Evolutionary conservation across 2,329 filamentous ascomycete species (phyloP), one percentile per base, ranked within the genome.

Genomic region (Penicillium frequentans): DNA sequence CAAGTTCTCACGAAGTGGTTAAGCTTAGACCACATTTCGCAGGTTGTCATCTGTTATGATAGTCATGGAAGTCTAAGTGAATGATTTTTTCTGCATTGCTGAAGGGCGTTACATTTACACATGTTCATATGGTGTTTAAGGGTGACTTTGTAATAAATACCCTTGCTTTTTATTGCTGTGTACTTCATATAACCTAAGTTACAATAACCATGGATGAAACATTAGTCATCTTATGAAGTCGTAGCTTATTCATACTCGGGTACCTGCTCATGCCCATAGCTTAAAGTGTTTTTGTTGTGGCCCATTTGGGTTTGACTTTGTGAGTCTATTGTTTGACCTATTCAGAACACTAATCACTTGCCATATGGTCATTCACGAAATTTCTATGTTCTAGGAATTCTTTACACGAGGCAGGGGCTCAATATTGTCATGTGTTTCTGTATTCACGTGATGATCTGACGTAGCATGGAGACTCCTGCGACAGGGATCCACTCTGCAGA

Each of bases 1-100:
- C 21, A 39, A 43, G 5, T 58, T 58, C 35, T 44, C 49, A 26
- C 46, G 21, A 16, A 60, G 52, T 31, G 37, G 37, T n/a, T 58
- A 58, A 33, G 39, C 10, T 27, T 9, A 27, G 6, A 21, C n/a
- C n/a, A 10, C 3, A 19, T 19, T n/a, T 9, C 9, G 4, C 35
- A 3, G 16, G 7, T n/a, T 19, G n/a, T 19, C n/a, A 39, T 39
- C n/a, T 39, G 4, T 39, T 39, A 39, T 39, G 35, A 39, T 27
- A n/a, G 14, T 27, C n/a, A 33, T 50, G 48, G n/a, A 39, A 14
- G 13, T 50, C 11, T 43, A 21, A 52, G 14, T 6, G 19, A 6
- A 31, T 10, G 27, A 3, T 39, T 13, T 47, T 31, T 45, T 51
- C 13, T 39, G 49, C 49, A 51, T 51, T 42, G n/a, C 14, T 26